Evolutionary conservation across 2,329 filamentous ascomycete genomes (phyloP), one percentile per base, ranked within the genome.

Genomic region (Hypoxylon sp.): DNA sequence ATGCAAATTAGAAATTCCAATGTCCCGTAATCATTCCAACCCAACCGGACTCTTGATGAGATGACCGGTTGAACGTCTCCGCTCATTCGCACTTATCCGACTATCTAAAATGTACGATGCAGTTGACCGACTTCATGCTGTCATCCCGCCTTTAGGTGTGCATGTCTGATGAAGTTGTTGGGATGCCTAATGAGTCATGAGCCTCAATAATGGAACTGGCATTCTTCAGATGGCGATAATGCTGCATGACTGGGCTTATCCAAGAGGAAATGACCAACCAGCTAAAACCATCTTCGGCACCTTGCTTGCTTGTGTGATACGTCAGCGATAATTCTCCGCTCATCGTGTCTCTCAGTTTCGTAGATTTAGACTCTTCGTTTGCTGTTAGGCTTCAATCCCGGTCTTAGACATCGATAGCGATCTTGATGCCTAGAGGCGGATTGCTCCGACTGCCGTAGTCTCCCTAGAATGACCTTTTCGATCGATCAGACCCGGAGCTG

Each of bases 111-210:
- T 30, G 2, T 5, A 32, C 34, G 21, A 55, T 32, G 50, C 21
- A 48, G 41, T 53, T 41, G 11, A 55, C 50, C 50, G 50, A 19
- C n/a, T 48, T 19, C 19, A 21, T 23, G 25, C 17, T 9, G 30
- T 34, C 49, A 19, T 10, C 13, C 13, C 5, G 43, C 21, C 19
- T 30, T 19, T 30, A 14, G 32, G 21, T 21, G 38, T 41, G 23
- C 5, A 46, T 25, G 43, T 48, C 28, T 34, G n/a, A 21, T 9
- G 25, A 13, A 36, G 17, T 11, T 34, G 11, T 52, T 21, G 49
- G 23, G 25, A 55, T 61, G 10, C 10, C 21, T 28, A 17, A 25
- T 34, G 10, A 13, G 25, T 48, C 13, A 10, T 48, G 23, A 14
- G 28, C 28, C n/a, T 49, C 50, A 41, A n/a, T 11, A 6, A 13